Evolutionary conservation across 345 rosid genomes (phyloP).

Genomic region (Moringa oleifera): DNA sequence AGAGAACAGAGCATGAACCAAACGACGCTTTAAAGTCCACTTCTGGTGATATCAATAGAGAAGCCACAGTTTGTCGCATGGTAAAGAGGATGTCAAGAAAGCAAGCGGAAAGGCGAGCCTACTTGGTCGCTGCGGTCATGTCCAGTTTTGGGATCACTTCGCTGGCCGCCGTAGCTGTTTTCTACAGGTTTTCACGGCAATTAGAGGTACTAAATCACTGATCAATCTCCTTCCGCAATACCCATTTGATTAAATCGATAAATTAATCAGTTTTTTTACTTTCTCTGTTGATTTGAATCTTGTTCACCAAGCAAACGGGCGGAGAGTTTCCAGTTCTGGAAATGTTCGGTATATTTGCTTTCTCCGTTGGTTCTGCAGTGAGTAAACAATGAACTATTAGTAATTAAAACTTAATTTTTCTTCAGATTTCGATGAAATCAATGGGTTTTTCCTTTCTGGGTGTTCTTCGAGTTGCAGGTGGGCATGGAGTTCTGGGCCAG

Average conservation of each 20-base stretch:
- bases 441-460: background rate
- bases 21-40: background rate
- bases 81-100: conserved; percentile 39
- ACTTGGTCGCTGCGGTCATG: conserved; percentile 56
- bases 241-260: background rate
- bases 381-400: no score
- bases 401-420: no score
- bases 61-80: conserved; percentile 17
- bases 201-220: conserved; percentile 50
- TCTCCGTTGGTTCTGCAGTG: conserved; percentile 61
- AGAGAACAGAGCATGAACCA: conserved; percentile 2
- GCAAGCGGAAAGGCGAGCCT: conserved; percentile 38
- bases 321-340: conserved; percentile 41
- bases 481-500: conserved; percentile 84
- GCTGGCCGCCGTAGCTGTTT: conserved; percentile 48
- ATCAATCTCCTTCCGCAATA: background rate
- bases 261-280: background rate
- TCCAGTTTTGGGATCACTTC: conserved; percentile 55
- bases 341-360: conserved; percentile 51
- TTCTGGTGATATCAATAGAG: background rate
- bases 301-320: conserved; percentile 34
- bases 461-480: conserved; percentile 26
- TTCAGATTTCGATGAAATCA: no score
- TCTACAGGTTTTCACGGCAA: conserved; percentile 61
- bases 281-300: background rate